Evolutionary conservation across 2,329 filamentous ascomycete genomes (phyloP).

Genomic region (Venturia asperata): DNA sequence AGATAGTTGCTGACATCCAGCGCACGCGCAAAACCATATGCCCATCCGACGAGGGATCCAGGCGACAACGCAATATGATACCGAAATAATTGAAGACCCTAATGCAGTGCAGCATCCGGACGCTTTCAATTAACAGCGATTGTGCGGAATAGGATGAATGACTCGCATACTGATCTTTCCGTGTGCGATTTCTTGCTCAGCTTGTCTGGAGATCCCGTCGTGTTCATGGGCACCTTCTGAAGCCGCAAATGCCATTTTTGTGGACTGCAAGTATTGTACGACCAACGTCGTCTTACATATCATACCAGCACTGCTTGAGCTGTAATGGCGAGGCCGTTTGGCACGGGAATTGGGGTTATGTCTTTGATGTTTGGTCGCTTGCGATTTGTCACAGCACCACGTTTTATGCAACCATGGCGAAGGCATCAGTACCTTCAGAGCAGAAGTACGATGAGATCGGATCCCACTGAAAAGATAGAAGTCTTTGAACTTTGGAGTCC

Average conservation of each 20-base stretch:
- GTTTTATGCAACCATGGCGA: background rate
- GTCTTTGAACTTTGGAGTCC: background rate
- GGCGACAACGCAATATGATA: background rate
- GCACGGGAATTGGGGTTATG: background rate
- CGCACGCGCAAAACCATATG: background rate
- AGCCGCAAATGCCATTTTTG: background rate
- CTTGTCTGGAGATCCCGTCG: background rate
- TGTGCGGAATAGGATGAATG: no score
- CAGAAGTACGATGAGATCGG: background rate
- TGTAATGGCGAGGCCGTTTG: background rate
- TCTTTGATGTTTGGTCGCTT: background rate
- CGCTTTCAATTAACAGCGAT: background rate
- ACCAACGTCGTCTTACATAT: background rate
- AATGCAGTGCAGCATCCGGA: background rate
- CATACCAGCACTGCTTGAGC: background rate
- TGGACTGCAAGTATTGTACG: background rate
- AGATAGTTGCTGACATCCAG: background rate
- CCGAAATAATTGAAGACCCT: background rate
- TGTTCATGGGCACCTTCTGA: background rate
- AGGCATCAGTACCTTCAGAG: background rate
- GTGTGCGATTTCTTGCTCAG: background rate
- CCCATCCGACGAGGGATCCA: background rate
- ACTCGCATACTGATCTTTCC: background rate
- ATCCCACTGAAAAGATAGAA: background rate
- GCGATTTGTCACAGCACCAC: background rate